Conservation (phyloP, 495 filamentous ascomycete genomes). For the Evansstolkia leycettana region DNA sequence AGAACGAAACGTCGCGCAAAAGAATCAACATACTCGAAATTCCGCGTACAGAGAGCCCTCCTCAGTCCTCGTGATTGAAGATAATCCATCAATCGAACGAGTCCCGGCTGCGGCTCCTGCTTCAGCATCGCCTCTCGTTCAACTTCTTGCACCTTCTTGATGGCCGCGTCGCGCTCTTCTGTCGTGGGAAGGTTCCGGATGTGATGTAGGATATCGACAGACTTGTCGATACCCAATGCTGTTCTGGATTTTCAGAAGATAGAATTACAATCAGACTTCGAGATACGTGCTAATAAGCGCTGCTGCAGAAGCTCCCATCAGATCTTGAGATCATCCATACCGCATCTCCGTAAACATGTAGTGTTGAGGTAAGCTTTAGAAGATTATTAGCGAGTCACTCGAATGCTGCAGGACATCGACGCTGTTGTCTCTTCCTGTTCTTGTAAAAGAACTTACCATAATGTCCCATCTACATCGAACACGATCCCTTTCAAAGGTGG, state of each 20-base stretch:
- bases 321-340: constrained; percentile 16
- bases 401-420: too few relatives aligned
- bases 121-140: constrained; percentile 66
- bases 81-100: constrained; percentile 64
- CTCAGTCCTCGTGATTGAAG: constrained; percentile 51
- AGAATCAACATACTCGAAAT: constrained; percentile 56
- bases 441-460: constrained; percentile 51
- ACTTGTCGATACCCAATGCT: constrained; percentile 53
- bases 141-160: constrained; percentile 60
- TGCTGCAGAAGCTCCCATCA: background rate
- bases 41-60: constrained; percentile 86
- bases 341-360: constrained; percentile 93
- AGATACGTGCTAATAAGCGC: background rate
- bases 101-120: constrained; percentile 71
- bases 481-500: constrained; percentile 68
- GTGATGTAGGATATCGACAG: constrained; percentile 76
- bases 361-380: constrained; percentile 65
- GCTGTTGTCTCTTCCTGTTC: too few relatives aligned
- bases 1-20: too few relatives aligned
- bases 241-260: constrained; percentile 20
- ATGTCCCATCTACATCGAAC: constrained; percentile 91
- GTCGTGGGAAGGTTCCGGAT: constrained; percentile 57
- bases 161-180: constrained; percentile 47
- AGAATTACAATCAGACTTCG: too few relatives aligned
- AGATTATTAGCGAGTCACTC: constrained; percentile 1